Percentiles rank a stretch among this genome's conserved stretches.
Conservation (phyloP, 2,329 filamentous ascomycete species). For the Colletotrichum orchidophilum region DNA sequence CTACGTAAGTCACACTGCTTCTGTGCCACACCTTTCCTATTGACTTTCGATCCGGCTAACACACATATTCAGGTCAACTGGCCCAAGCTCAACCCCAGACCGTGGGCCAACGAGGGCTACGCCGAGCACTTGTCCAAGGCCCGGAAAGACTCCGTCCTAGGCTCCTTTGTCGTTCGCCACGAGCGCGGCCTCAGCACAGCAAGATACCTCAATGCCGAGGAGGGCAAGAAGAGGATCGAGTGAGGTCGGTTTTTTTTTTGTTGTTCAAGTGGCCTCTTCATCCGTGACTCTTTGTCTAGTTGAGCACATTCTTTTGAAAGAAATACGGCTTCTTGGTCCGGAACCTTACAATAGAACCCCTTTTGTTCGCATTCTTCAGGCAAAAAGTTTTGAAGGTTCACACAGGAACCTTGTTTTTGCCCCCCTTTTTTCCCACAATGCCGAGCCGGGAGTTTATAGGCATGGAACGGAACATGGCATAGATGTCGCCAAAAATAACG, state of each 20-base stretch:
- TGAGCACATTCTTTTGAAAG: neutral
- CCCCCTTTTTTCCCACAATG: neutral
- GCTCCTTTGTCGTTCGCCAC: conserved; percentile 76
- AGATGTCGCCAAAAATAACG: conserved; percentile 5
- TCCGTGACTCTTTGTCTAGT: neutral
- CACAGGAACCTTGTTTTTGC: neutral
- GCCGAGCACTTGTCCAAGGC: conserved; percentile 87
- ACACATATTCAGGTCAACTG: conserved; percentile 81
- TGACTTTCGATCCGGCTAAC: conserved; percentile 22
- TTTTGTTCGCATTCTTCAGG: conserved; percentile 1
- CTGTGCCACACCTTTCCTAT: neutral
- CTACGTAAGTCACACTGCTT: conserved; percentile 74
- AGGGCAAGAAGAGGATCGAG: conserved; percentile 98
- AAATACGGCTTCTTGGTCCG: neutral
- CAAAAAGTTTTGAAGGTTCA: neutral
- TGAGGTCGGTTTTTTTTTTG: conserved; percentile 46
- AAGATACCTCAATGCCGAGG: conserved; percentile 85
- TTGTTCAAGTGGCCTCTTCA: neutral
- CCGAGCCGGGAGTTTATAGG: conserved; percentile 6
- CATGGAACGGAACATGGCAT: neutral
- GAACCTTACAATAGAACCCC: neutral
- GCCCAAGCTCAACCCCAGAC: conserved; percentile 92
- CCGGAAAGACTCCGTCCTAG: conserved; percentile 83
- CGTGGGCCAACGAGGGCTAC: conserved; percentile 88
- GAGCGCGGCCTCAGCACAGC: conserved; percentile 87